Evolutionary conservation across 2,329 filamentous ascomycete genomes (phyloP), one percentile per base, ranked within the genome.

Genomic region (Fusarium guadeloupense): DNA sequence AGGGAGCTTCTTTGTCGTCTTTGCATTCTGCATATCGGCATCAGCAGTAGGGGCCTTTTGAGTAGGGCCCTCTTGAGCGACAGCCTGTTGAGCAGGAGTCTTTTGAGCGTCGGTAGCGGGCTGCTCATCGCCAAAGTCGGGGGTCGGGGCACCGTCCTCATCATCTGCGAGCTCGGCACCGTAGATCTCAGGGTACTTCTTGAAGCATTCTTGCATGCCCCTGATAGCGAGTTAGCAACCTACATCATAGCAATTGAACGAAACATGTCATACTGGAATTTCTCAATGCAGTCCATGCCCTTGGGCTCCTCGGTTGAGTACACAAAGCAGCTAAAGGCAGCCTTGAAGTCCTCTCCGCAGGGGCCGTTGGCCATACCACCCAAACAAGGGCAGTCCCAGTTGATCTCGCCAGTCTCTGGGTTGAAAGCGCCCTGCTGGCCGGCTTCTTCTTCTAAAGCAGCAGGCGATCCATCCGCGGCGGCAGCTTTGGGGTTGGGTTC

Each of bases 271-370:
- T 83, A 95, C 92, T 96, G 93, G 84, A 97, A 97, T 80, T 95
- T 96, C 23, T 97, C 93, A 72, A 97, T 95, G 80, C 93, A 97
- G 74, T 97, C 93, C 81, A 97, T 94, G 45, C 94, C 94, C 86
- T 99, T 99, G 30, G 93, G 93, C 74, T 99, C 95, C 74, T 96
- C 92, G 35, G 86, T 88, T 4, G 92, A 96, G 80, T 89, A 95
- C n/a, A 99, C 93, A 72, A 99, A 99, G 80, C 95, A 99, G 85
- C 93, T 97, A 72, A 99, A 99, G 0, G 95, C 95, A 20, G 89
- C 88, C 81, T 89, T 93, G 85, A 99, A 99, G 72, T 98, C 89
- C 74, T 96, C 92, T 41, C 95, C 95, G 74, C 95, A 99, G 48
- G 95, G 95, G 0, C 95, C 95, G 73, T 97, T 80, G 8, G 95